Base-by-base conservation (phyloP, 495 filamentous ascomycete genomes). In the Penicillium egyptiacum region DNA sequence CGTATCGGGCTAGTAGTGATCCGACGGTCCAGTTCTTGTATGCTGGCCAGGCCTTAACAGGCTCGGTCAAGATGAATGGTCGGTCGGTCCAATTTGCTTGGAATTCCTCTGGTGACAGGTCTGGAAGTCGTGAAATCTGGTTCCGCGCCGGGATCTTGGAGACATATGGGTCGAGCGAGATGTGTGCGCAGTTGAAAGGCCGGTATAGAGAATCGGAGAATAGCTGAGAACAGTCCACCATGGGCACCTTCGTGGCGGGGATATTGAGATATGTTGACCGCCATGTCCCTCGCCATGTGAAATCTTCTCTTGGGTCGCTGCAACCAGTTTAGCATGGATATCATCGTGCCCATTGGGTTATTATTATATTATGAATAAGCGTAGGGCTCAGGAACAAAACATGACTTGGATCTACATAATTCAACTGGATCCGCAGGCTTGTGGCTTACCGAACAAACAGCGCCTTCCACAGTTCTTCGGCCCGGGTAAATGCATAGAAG, bases 141-240 rank as follows among this genome's bases (percentile, higher is more conserved):
- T 96, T 97, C 41, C 73, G 70, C 3, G 67, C 25, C 2, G 92
- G 92, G 25, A 98, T 96, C 35, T 84, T 82, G 5, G 74, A 76
- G 12, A 82, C 79, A 69, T 86, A 96, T 9, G 83, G 85, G 9
- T 69, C 60, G 31, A 96, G 66, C 1, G 82, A 69, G 25, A 89
- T 86, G 58, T 96, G 83, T 23, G 91, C 86, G 75, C 94, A 97
- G 62, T 88, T 87, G 69, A 95, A 97, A 0, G 94, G 94, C 14
- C 92, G 89, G 70, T 97, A 88, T 12, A 98, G 80, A 28, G 86
- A 81, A 72, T 98, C 94, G 11, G 94, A 96, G 73, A 87, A 98
- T n/a, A 98, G 81, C 63, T 84, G 83, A 23, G 81, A 82, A 66
- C 92, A 96, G 47, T 78, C 71, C 8, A 77, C 48, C 20, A 60